phyloP scores from a whole-genome alignment of 345 rosid genomes.

The Atalantia buxifolia region DNA sequence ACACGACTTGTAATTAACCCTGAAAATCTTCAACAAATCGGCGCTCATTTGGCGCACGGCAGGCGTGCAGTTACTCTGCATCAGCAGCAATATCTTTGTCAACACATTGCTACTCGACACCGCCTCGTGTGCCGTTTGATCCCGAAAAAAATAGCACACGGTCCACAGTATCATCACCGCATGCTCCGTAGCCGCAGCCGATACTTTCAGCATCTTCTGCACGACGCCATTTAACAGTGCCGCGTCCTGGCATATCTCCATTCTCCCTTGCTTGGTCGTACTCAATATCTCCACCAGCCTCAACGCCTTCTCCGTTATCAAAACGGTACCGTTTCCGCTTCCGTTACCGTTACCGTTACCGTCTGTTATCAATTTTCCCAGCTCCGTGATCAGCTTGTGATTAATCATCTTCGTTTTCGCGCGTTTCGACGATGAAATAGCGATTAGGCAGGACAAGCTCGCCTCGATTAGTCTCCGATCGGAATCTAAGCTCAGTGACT shows the following conservation, averaged over 20 bases:
- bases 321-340: conserved; percentile 6
- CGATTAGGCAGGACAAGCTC: conserved; percentile 48
- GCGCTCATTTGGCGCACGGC: conserved; percentile 66
- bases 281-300: conserved; percentile 56
- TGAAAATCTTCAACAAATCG: conserved; percentile 65
- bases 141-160: conserved; percentile 60
- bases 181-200: conserved; percentile 71
- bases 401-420: conserved; percentile 42
- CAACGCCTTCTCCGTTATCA: conserved; percentile 64
- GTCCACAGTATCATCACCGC: conserved; percentile 85
- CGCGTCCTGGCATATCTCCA: conserved; percentile 40
- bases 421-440: conserved; percentile 51
- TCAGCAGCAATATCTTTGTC: conserved; percentile 69
- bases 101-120: conserved; percentile 62
- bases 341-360: not conserved
- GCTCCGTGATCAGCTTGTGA: conserved; percentile 30
- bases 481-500: conserved; percentile 32
- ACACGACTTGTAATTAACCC: conserved; percentile 48
- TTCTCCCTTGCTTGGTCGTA: conserved; percentile 64
- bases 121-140: conserved; percentile 57
- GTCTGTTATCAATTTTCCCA: conserved; percentile 44
- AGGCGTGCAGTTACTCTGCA: conserved; percentile 83
- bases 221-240: conserved; percentile 60
- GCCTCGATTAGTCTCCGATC: conserved; percentile 54
- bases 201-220: conserved; percentile 66